phyloP scores from a whole-genome alignment of 2,329 filamentous ascomycete species.

The Talaromyces marneffei region DNA sequence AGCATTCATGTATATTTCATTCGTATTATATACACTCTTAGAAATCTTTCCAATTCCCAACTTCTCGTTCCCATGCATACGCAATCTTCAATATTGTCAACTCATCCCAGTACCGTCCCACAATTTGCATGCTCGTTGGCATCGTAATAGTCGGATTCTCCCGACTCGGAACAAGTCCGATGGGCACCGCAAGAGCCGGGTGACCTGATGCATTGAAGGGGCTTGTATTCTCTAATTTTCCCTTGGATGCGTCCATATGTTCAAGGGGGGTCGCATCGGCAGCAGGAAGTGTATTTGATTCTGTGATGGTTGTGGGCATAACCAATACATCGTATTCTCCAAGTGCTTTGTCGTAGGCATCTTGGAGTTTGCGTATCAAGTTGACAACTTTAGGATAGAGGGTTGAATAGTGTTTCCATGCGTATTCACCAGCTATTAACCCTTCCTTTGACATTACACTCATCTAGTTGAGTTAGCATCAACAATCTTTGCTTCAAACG shows the following conservation, averaged over 20 bases:
- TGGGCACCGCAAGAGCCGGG: constrained; percentile 49
- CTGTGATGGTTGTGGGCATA: constrained; percentile 33
- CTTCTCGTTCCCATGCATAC: not conserved
- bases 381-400: constrained; percentile 40
- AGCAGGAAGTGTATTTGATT: not conserved
- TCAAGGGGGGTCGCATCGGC: not conserved
- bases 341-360: constrained; percentile 39
- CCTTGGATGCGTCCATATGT: not conserved
- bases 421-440: constrained; percentile 38
- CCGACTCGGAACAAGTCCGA: no score
- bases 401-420: constrained; percentile 34
- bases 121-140: not conserved
- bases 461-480: constrained; percentile 22
- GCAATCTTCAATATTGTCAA: not conserved
- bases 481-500: no score
- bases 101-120: not conserved
- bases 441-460: constrained; percentile 39
- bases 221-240: constrained; percentile 21
- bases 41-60: not conserved
- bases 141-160: not conserved
- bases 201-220: constrained; percentile 55
- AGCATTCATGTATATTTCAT: not conserved
- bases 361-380: constrained; percentile 33
- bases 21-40: not conserved
- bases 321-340: constrained; percentile 34